These are phyloP conservation scores for Fusarium avenaceum DNA, from an alignment of 2,329 filamentous ascomycete species.

Conservation along the genomic window DNA sequence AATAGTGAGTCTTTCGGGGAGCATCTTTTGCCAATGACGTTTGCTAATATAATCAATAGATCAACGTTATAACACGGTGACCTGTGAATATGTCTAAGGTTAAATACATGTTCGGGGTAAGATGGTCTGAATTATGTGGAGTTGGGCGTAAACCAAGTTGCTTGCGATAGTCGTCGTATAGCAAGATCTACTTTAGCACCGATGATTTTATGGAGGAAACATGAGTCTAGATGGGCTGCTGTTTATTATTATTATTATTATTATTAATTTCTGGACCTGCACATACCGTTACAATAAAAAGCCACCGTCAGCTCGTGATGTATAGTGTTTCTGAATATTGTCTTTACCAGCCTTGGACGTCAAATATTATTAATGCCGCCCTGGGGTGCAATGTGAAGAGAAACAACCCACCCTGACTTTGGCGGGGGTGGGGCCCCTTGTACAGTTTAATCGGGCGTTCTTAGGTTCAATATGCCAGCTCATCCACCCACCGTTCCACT, in stretches of 20 bases:
- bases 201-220: neutral
- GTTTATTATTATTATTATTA: neutral
- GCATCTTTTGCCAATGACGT: neutral
- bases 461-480: neutral
- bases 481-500: neutral
- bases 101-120: neutral
- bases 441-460: slow-evolving; percentile 11
- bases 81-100: slow-evolving; percentile 58
- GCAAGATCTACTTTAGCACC: neutral
- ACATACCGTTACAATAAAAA: neutral
- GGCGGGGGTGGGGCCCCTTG: slow-evolving; percentile 5
- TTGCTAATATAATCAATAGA: slow-evolving; percentile 48
- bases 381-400: neutral
- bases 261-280: neutral
- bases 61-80: slow-evolving; percentile 58
- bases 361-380: neutral
- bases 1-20: slow-evolving; percentile 52
- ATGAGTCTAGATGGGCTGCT: neutral
- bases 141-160: neutral
- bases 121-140: neutral
- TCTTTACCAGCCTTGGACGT: neutral
- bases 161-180: neutral
- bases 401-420: neutral
- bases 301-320: neutral
- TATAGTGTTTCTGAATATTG: no score